These are phyloP conservation scores for Aspergillus olivimuriae DNA, from an alignment of 495 filamentous ascomycete genomes.

Conservation along the genomic window DNA sequence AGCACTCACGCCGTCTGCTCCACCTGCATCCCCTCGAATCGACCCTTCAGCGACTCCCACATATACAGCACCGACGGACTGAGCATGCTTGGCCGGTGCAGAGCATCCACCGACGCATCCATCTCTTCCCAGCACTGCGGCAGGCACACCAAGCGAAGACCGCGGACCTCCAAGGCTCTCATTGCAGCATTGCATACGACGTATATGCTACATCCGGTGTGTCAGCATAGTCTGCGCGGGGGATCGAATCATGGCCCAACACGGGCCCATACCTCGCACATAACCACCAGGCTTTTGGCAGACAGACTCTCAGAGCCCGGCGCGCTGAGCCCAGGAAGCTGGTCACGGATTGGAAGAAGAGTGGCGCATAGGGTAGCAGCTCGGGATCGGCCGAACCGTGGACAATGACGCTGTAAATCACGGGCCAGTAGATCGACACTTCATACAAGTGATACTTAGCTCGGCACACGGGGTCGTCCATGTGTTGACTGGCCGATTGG, in stretches of 20 bases:
- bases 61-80: slow-evolving; percentile 4
- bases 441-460: slow-evolving; percentile 1
- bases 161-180: neutral
- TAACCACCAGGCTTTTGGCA: neutral
- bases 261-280: slow-evolving; percentile 3
- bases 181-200: neutral
- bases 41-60: neutral
- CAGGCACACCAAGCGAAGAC: neutral
- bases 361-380: slow-evolving; percentile 1
- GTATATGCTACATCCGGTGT: neutral
- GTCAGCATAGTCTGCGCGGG: neutral
- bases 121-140: neutral
- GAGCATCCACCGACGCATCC: neutral
- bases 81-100: neutral
- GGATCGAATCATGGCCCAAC: neutral
- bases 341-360: slow-evolving; percentile 5
- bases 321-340: slow-evolving; percentile 2
- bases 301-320: neutral
- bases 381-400: slow-evolving; percentile 20
- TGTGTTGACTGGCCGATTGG: neutral
- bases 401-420: slow-evolving; percentile 15
- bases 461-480: neutral
- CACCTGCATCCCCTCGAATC: neutral
- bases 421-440: slow-evolving; percentile 3
- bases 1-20: neutral